Conservation (phyloP, 1,284 basidiomycete genomes). For the Pyrrhoderma noxium region DNA sequence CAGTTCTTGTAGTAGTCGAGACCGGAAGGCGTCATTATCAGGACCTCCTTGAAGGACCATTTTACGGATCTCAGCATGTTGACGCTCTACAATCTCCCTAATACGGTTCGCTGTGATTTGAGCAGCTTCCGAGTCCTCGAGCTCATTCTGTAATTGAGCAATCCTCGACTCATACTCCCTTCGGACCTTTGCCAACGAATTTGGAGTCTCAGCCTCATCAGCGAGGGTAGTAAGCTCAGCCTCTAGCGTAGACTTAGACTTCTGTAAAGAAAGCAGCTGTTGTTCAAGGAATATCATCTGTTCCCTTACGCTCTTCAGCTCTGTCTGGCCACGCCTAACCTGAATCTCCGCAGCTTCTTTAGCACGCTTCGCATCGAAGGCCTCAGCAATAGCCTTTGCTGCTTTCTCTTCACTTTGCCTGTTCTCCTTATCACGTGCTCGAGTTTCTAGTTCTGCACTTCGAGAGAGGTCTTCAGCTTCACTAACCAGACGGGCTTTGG, state of each 20-base stretch:
- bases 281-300: slow-evolving; percentile 49
- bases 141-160: slow-evolving; percentile 54
- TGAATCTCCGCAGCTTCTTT: slow-evolving; percentile 60
- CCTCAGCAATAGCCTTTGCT: slow-evolving; percentile 45
- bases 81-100: slow-evolving; percentile 56
- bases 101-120: slow-evolving; percentile 47
- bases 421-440: slow-evolving; percentile 27
- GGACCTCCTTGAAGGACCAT: slow-evolving; percentile 52
- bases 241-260: slow-evolving; percentile 63
- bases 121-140: slow-evolving; percentile 49
- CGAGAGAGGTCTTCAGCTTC: slow-evolving; percentile 84
- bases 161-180: slow-evolving; percentile 64
- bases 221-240: slow-evolving; percentile 62
- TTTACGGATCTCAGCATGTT: slow-evolving; percentile 63
- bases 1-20: slow-evolving; percentile 62
- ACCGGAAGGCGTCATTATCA: slow-evolving; percentile 56
- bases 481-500: slow-evolving; percentile 64
- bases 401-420: slow-evolving; percentile 43
- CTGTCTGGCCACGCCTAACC: slow-evolving; percentile 49
- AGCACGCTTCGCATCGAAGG: slow-evolving; percentile 56
- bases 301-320: slow-evolving; percentile 45
- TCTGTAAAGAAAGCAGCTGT: slow-evolving; percentile 44
- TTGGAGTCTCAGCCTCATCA: slow-evolving; percentile 48
- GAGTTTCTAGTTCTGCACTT: slow-evolving; percentile 65
- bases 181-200: slow-evolving; percentile 51